A percentile compares a stretch with the other conserved stretches of the same genome.
phyloP scores from a whole-genome alignment of 805 yeast species.

The Metschnikowia anglica region DNA sequence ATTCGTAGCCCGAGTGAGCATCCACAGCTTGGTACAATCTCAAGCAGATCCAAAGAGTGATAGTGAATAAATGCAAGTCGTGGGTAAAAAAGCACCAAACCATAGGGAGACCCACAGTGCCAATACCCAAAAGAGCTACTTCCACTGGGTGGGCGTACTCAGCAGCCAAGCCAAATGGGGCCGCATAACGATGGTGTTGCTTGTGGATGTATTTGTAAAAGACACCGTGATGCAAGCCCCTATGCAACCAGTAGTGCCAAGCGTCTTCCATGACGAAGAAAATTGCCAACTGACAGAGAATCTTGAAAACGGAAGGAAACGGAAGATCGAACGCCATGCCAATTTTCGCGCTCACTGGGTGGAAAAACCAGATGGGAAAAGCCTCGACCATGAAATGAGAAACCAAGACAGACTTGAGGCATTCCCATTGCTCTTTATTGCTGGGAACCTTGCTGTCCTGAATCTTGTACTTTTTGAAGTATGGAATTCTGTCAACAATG shows the following conservation, averaged over 20 bases:
- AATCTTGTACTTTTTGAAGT: constrained; percentile 81
- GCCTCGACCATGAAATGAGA: constrained; percentile 94
- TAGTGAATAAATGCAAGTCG: constrained; percentile 79
- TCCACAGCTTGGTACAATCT: constrained; percentile 96
- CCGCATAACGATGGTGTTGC: constrained; percentile 97
- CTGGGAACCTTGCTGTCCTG: constrained; percentile 84
- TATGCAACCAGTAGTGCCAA: constrained; percentile 97
- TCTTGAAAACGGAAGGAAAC: constrained; percentile 66
- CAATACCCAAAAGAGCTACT: constrained; percentile 86
- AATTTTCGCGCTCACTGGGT: constrained; percentile 79
- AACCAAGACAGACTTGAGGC: constrained; percentile 77
- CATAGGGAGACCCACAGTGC: constrained; percentile 95
- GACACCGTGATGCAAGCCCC: constrained; percentile 82
- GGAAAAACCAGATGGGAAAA: constrained; percentile 95
- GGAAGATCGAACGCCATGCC: constrained; percentile 82
- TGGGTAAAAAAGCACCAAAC: constrained; percentile 67
- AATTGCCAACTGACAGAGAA: constrained; percentile 63
- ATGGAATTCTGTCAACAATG: constrained; percentile 80
- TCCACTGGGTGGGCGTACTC: constrained; percentile 98
- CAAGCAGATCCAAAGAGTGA: constrained; percentile 81
- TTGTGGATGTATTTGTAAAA: constrained; percentile 93
- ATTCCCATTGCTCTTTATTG: constrained; percentile 86
- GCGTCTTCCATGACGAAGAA: constrained; percentile 88
- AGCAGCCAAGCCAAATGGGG: constrained; percentile 96
- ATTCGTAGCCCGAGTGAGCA: constrained; percentile 96